Evolutionary conservation across 73 alveolate species (phyloP).

Genomic region (Paramecium pentaurelia): DNA sequence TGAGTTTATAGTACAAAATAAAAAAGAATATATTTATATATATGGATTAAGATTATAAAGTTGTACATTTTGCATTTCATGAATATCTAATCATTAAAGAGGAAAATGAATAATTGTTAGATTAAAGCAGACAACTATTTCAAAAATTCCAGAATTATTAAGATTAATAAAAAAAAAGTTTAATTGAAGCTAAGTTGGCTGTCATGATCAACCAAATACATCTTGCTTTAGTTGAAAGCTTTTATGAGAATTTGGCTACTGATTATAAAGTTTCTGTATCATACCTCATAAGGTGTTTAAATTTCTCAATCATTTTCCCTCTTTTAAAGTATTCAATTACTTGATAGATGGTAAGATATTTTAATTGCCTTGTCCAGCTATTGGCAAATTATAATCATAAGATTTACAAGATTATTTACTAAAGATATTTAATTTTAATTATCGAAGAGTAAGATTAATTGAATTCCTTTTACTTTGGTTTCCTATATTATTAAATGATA

Average conservation of each 20-base stretch:
- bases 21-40: background rate
- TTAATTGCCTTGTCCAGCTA: background rate
- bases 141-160: background rate
- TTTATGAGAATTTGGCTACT: background rate
- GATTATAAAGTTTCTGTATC: background rate
- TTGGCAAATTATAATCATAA: background rate
- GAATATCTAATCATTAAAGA: background rate
- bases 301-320: background rate
- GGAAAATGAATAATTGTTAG: background rate
- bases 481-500: background rate
- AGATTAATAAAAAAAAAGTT: background rate
- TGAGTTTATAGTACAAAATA: background rate
- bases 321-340: background rate
- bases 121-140: background rate
- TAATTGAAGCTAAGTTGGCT: background rate
- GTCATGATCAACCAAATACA: background rate
- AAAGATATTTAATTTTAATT: conserved; percentile 11
- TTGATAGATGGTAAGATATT: background rate
- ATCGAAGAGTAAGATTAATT: background rate
- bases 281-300: background rate
- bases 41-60: conserved; percentile 30
- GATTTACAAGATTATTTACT: background rate
- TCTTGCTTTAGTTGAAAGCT: background rate
- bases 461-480: conserved; percentile 10
- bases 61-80: background rate